Percentiles rank a stretch among this genome's conserved stretches.
phyloP scores from a whole-genome alignment of 78 protist species.

The Protostelium mycophagum region DNA sequence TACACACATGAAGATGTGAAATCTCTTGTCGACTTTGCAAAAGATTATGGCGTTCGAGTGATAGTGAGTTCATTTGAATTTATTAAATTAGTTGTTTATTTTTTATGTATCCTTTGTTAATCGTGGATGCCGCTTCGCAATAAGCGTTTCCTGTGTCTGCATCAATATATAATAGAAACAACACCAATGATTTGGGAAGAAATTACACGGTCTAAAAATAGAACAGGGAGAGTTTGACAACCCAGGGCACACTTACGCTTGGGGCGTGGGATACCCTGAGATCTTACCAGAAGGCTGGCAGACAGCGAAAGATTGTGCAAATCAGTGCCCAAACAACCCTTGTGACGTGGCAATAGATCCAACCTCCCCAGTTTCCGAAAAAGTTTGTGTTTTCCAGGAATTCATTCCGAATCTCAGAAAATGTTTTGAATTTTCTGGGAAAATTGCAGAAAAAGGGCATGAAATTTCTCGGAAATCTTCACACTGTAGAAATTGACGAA shows the following conservation, averaged over 20 bases:
- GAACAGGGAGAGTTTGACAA: constrained; percentile 72
- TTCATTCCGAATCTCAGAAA: too few relatives aligned
- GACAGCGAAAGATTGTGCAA: neutral
- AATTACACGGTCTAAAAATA: neutral
- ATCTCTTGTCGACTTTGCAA: constrained; percentile 2
- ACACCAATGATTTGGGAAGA: too few relatives aligned
- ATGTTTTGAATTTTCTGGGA: too few relatives aligned
- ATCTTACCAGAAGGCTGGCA: constrained; percentile 15
- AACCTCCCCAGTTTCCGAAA: neutral
- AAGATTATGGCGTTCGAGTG: constrained; percentile 5
- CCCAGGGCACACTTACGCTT: constrained; percentile 90
- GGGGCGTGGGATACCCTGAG: constrained; percentile 83
- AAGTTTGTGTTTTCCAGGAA: constrained; percentile 15
- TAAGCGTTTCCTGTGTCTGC: too few relatives aligned
- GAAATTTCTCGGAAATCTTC: neutral
- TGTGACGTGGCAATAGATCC: neutral
- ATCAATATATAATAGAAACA: too few relatives aligned
- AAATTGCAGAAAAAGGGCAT: constrained; percentile 1
- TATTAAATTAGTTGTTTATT: too few relatives aligned
- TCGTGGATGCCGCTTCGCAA: too few relatives aligned
- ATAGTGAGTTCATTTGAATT: neutral
- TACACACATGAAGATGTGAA: neutral
- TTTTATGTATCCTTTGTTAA: too few relatives aligned
- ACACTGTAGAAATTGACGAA: neutral
- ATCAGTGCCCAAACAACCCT: neutral